Evolutionary conservation across 164 flowering plant species (phyloP), one percentile per base, ranked within the genome.

Genomic region (Berberis vulgaris): DNA sequence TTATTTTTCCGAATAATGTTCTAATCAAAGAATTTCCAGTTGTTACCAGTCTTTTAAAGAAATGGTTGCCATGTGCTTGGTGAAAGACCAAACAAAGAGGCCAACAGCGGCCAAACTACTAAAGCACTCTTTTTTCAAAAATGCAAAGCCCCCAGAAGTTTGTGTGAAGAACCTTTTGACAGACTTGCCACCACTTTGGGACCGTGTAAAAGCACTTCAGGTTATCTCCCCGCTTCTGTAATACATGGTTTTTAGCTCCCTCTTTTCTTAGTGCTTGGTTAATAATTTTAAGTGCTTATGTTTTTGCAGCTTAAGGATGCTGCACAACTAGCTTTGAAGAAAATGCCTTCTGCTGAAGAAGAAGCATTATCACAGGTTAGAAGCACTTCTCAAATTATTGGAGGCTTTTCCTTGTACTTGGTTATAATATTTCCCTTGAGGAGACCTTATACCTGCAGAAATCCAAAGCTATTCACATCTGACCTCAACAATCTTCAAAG

Each of bases 41-140:
- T 81, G 85, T 83, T 61, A 78, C 71, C 95, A 95, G 99, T 83
- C 97, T 62, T 95, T 95, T 67, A 95, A 91, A 81, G 99, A 95
- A 77, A 84, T 95, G 99, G 97, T 95, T 78, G 97, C 99, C 65
- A 95, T 95, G 99, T 95, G 99, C 83, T 82, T 95, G 86, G 98
- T 95, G 83, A 95, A 95, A 86, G 99, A 95, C 83, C 99, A 82
- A 79, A 82, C 92, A 57, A 89, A 89, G 78, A 88, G 99, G 75
- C 99, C 99, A 71, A 83, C 99, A 26, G 94, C 95, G 4, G 97
- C 84, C 55, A 95, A 95, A 55, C 76, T 95, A 65, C 68, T 95
- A 52, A 95, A 95, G 61, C 99, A 91, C 71, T 77, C 97, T 1
- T 89, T 91, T 77, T 95, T 95, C 81, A 91, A 85, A 75, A 67